Percentiles rank a stretch among this genome's conserved stretches.
Evolutionary conservation across 129 eudicot species (phyloP).

Genomic region (Ambrosia artemisiifolia): DNA sequence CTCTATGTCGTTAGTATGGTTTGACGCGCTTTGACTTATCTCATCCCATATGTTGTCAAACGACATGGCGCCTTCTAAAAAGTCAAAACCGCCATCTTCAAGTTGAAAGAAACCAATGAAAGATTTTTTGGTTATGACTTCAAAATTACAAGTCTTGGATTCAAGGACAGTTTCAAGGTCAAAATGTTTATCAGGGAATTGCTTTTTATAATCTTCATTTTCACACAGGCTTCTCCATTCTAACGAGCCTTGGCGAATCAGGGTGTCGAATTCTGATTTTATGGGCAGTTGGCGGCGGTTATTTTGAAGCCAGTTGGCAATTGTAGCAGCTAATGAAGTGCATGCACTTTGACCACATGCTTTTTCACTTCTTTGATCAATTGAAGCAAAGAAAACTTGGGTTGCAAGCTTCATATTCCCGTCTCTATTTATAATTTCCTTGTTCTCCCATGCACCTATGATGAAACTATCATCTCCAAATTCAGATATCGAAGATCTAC

Average conservation of each 20-base stretch:
- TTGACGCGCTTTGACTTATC: conserved; percentile 31
- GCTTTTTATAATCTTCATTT: conserved; percentile 32
- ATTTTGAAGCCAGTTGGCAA: conserved; percentile 52
- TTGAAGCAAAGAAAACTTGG: conserved; percentile 57
- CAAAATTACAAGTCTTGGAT: conserved; percentile 40
- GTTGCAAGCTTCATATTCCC: conserved; percentile 47
- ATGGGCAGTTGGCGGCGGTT: conserved; percentile 46
- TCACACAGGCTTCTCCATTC: conserved; percentile 59
- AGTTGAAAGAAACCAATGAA: conserved; percentile 53
- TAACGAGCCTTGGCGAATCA: conserved; percentile 55
- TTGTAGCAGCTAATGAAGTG: conserved; percentile 53
- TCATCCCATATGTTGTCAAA: conserved; percentile 64
- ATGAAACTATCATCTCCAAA: conserved; percentile 59
- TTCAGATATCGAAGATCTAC: conserved; percentile 38
- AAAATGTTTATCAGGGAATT: conserved; percentile 56
- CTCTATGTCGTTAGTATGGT: conserved; percentile 15
- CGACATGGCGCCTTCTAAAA: conserved; percentile 56
- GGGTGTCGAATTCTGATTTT: conserved; percentile 52
- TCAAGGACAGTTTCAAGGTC: conserved; percentile 56
- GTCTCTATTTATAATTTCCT: conserved; percentile 49
- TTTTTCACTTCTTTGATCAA: conserved; percentile 53
- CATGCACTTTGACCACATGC: conserved; percentile 71
- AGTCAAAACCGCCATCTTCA: conserved; percentile 39
- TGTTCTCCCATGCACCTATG: conserved; percentile 54
- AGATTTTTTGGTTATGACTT: conserved; percentile 44